These are phyloP conservation scores for Yamadazyma sp. DNA, from an alignment of 805 yeast species.

Conservation along the genomic window DNA sequence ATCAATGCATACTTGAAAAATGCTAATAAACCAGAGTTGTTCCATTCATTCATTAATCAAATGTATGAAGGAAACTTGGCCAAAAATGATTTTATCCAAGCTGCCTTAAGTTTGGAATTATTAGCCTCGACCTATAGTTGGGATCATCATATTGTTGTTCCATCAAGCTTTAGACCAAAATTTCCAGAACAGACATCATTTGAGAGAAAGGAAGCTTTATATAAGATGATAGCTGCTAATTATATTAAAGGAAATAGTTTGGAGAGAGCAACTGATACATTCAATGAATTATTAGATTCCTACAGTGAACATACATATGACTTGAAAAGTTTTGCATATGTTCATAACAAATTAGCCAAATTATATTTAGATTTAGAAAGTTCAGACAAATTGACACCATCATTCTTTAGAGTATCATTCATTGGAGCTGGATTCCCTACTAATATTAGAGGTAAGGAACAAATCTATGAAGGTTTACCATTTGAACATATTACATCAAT, in stretches of 20 bases:
- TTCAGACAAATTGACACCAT: constrained; percentile 70
- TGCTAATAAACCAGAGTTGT: constrained; percentile 74
- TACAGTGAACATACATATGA: constrained; percentile 74
- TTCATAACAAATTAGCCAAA: constrained; percentile 63
- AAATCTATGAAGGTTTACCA: constrained; percentile 81
- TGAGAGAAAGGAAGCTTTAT: constrained; percentile 72
- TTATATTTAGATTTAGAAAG: constrained; percentile 66
- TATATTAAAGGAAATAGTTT: constrained; percentile 68
- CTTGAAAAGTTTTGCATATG: constrained; percentile 68
- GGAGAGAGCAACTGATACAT: constrained; percentile 77
- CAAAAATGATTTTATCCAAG: constrained; percentile 70
- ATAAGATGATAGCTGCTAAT: constrained; percentile 65
- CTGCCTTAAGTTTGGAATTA: constrained; percentile 75
- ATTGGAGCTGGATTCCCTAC: constrained; percentile 84
- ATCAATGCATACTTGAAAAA: constrained; percentile 74
- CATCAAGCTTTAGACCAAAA: constrained; percentile 59
- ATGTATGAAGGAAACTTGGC: constrained; percentile 62
- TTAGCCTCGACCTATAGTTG: constrained; percentile 75
- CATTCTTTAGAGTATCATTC: constrained; percentile 75
- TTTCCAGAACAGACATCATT: constrained; percentile 81
- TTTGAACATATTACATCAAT: constrained; percentile 85
- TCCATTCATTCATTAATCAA: constrained; percentile 74
- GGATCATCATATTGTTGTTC: constrained; percentile 57
- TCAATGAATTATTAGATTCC: constrained; percentile 72
- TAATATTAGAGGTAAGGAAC: constrained; percentile 70